A percentile compares a stretch with the other conserved stretches of the same genome.
Evolutionary conservation across 768 basidiomycete species (phyloP).

Genomic region (Termitomyces sp.): DNA sequence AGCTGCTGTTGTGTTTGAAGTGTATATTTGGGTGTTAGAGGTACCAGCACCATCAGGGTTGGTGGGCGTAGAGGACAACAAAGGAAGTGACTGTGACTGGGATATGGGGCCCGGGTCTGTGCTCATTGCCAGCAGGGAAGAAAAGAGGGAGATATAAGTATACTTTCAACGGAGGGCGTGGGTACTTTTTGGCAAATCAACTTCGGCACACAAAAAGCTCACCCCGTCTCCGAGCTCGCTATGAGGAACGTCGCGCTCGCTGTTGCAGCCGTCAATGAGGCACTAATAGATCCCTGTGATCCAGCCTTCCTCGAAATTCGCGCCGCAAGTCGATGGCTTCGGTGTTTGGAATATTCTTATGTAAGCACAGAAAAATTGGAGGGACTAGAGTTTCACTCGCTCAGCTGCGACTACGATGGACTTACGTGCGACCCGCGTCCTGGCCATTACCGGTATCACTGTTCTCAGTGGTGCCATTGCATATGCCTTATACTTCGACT

Average conservation of each 20-base stretch:
- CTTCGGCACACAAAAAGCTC: constrained; percentile 9
- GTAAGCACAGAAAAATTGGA: constrained; percentile 14
- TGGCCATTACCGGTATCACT: constrained; percentile 43
- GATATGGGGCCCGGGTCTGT: constrained; percentile 29
- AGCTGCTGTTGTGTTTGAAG: constrained; percentile 10
- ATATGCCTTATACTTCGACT: constrained; percentile 93
- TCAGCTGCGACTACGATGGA: constrained; percentile 27
- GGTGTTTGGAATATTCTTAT: constrained; percentile 9
- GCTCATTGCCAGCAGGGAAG: constrained; percentile 39
- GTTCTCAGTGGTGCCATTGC: constrained; percentile 60
- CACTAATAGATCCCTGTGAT: neutral
- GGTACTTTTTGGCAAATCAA: constrained; percentile 30
- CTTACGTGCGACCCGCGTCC: constrained; percentile 31
- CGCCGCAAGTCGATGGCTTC: neutral
- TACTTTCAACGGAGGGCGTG: constrained; percentile 32
- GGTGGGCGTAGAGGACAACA: constrained; percentile 21
- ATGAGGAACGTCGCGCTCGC: constrained; percentile 4
- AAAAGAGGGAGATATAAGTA: constrained; percentile 21
- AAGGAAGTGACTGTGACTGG: constrained; percentile 25
- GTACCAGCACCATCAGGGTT: constrained; percentile 25
- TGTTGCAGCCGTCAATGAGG: neutral
- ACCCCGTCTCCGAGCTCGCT: neutral
- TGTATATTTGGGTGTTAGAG: constrained; percentile 14
- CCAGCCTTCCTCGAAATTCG: neutral
- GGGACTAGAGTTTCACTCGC: neutral